Conservation (phyloP, 371 early-diverging fungal genomes). For the Apophysomyces elegans region DNA sequence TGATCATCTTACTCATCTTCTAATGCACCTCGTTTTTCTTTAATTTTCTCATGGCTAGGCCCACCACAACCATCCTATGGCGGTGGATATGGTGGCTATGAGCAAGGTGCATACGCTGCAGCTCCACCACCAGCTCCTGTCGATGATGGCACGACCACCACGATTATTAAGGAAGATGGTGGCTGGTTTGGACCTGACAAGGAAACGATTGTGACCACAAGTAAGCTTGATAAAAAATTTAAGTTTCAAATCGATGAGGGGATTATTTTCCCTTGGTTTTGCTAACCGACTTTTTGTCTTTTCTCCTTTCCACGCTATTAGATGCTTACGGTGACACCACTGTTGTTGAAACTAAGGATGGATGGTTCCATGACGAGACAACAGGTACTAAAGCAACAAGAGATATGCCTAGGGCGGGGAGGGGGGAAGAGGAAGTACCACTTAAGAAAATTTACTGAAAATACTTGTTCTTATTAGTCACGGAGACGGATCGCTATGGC, state of each 20-base stretch:
- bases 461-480: constrained; percentile 17
- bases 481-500: constrained; percentile 36
- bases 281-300: constrained; percentile 7
- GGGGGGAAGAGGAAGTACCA: not conserved
- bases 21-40: not conserved
- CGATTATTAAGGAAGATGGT: constrained; percentile 46
- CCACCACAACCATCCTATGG: constrained; percentile 14
- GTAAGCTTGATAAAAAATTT: constrained; percentile 17
- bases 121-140: constrained; percentile 11
- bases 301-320: not conserved
- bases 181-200: constrained; percentile 41
- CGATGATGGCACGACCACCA: constrained; percentile 28
- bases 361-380: constrained; percentile 35
- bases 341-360: constrained; percentile 32
- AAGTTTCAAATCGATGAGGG: not conserved
- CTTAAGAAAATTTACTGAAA: not conserved
- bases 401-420: not conserved
- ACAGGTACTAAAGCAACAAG: constrained; percentile 21
- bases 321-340: constrained; percentile 44
- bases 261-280: constrained; percentile 1
- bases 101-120: constrained; percentile 14
- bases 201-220: constrained; percentile 36
- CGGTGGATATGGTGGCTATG: constrained; percentile 8
- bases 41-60: too few relatives aligned
- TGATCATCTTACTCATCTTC: not conserved